Evolutionary conservation across 768 basidiomycete species (phyloP).

Genomic region (Russula sp.): DNA sequence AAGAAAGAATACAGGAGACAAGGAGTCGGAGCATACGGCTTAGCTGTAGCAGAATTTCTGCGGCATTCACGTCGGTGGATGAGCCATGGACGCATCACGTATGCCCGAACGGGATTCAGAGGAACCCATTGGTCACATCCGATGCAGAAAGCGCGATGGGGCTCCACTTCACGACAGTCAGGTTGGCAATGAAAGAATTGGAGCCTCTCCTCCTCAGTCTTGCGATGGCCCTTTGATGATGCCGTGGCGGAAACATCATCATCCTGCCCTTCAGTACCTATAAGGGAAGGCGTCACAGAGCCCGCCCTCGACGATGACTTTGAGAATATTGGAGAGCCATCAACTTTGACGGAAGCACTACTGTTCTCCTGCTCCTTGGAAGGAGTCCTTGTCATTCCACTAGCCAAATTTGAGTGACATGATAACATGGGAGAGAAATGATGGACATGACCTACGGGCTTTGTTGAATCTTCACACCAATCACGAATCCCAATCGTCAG

Average conservation of each 20-base stretch:
- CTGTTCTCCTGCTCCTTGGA: neutral
- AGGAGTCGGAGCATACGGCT: conserved; percentile 25
- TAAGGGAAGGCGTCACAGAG: conserved; percentile 5
- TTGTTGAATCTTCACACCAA: conserved; percentile 2
- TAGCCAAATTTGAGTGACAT: neutral
- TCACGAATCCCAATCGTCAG: neutral
- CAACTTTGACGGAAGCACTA: neutral
- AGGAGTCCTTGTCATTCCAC: neutral
- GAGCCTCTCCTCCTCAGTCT: conserved; percentile 54
- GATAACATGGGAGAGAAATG: neutral
- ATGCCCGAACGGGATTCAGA: conserved; percentile 48
- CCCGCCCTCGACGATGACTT: conserved; percentile 5
- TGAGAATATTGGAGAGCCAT: neutral
- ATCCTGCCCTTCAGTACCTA: conserved; percentile 16
- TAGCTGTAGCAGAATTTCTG: conserved; percentile 25
- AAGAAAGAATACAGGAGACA: neutral
- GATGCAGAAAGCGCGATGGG: conserved; percentile 50
- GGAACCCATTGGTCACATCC: conserved; percentile 51
- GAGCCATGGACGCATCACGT: conserved; percentile 56
- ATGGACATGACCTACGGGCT: conserved; percentile 3
- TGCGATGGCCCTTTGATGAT: conserved; percentile 41
- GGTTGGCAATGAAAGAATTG: conserved; percentile 58
- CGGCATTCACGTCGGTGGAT: conserved; percentile 50
- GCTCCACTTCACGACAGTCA: conserved; percentile 48
- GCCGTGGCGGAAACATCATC: conserved; percentile 47